Evolutionary conservation across 129 eudicot species (phyloP).

Genomic region (Logfia minima): DNA sequence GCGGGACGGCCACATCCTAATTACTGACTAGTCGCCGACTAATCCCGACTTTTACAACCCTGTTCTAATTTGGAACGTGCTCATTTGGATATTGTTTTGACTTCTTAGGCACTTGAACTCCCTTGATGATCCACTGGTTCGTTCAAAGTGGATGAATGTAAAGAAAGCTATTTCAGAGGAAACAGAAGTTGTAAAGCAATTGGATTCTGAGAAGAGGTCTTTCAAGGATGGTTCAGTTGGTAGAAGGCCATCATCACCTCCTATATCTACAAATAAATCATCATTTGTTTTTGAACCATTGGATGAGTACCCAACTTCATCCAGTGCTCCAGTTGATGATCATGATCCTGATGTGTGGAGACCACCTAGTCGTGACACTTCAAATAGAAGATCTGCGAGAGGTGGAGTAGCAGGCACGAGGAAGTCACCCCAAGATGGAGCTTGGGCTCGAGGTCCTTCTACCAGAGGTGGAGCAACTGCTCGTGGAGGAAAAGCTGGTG

Average conservation of each 20-base stretch:
- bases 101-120: constrained; percentile 64
- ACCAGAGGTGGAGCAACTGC: constrained; percentile 62
- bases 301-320: constrained; percentile 93
- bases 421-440: constrained; percentile 75
- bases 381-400: constrained; percentile 75
- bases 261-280: constrained; percentile 83
- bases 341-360: constrained; percentile 99
- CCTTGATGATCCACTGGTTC: constrained; percentile 78
- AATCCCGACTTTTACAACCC: no score
- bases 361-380: constrained; percentile 85
- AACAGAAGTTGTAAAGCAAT: constrained; percentile 90
- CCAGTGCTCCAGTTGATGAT: constrained; percentile 81
- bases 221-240: constrained; percentile 73
- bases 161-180: constrained; percentile 85
- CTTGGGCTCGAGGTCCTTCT: constrained; percentile 73
- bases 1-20: no score
- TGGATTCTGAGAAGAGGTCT: constrained; percentile 88
- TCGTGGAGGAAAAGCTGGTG: constrained; percentile 83
- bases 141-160: constrained; percentile 90
- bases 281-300: constrained; percentile 91
- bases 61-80: neutral
- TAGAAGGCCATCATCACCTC: constrained; percentile 82
- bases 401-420: constrained; percentile 63
- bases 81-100: neutral
- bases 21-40: no score